Conservation (phyloP, 2,329 filamentous ascomycete species). For the Ceratocystis destructans region DNA sequence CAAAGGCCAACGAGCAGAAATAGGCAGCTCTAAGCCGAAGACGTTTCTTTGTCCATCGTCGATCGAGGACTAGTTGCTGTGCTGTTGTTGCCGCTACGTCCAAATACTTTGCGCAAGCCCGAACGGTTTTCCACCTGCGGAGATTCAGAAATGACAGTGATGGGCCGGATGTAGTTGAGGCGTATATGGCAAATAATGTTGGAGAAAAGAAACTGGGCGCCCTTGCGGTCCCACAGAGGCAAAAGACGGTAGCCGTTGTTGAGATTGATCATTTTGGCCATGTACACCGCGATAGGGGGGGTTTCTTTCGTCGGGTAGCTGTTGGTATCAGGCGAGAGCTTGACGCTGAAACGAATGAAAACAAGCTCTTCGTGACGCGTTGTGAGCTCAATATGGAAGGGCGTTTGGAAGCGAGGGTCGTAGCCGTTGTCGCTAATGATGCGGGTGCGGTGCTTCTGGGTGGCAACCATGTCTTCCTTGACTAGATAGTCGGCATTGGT, state of each 20-base stretch:
- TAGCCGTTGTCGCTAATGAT: conserved; percentile 83
- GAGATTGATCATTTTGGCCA: conserved; percentile 77
- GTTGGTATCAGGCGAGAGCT: conserved; percentile 66
- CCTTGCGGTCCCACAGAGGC: conserved; percentile 74
- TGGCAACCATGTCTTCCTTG: conserved; percentile 36
- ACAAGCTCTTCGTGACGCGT: conserved; percentile 92
- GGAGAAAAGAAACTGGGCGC: conserved; percentile 88
- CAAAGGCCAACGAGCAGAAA: conserved; percentile 19
- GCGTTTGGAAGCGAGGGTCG: conserved; percentile 75
- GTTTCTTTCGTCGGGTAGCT: conserved; percentile 43
- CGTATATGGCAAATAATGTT: conserved; percentile 84
- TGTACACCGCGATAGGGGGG: conserved; percentile 69
- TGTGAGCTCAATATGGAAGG: conserved; percentile 65
- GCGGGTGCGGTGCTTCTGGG: conserved; percentile 64
- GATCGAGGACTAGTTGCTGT: conserved; percentile 38
- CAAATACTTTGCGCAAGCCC: conserved; percentile 48
- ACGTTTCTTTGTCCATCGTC: conserved; percentile 36
- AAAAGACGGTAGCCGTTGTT: conserved; percentile 88
- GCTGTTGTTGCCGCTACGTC: conserved; percentile 26
- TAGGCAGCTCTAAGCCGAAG: conserved; percentile 33
- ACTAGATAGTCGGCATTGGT: conserved; percentile 53
- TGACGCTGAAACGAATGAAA: conserved; percentile 86
- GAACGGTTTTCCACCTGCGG: conserved; percentile 26
- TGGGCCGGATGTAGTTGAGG: conserved; percentile 43
- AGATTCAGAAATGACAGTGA: conserved; percentile 35